A percentile compares a stretch with the other conserved stretches of the same genome.
Evolutionary conservation across 75 land plant genomes (phyloP).

Genomic region (Pinus tabuliformis): DNA sequence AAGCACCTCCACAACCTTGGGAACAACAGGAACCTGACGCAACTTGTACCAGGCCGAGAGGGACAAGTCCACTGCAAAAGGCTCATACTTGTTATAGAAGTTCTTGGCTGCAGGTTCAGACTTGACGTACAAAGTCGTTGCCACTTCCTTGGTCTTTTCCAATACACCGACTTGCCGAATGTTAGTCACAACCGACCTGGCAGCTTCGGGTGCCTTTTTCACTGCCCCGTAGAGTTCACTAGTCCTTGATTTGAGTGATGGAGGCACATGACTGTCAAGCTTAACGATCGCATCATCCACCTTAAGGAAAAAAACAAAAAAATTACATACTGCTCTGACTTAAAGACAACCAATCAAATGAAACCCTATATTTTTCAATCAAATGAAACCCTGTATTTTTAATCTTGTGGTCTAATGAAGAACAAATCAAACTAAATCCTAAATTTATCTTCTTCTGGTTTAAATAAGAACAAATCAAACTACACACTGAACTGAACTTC

Average conservation of each 20-base stretch:
- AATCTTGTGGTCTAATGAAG: too few species aligned
- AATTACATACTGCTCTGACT: too few species aligned
- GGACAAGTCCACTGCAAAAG: conserved; percentile 61
- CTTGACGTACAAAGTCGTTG: conserved; percentile 41
- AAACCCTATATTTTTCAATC: too few species aligned
- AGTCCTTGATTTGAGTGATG: conserved; percentile 56
- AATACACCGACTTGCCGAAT: conserved; percentile 61
- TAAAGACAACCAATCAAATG: too few species aligned
- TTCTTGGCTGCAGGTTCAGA: conserved; percentile 56
- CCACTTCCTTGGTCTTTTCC: conserved; percentile 32
- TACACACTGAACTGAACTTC: too few species aligned
- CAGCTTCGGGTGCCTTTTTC: conserved; percentile 72
- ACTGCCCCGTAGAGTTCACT: conserved; percentile 59
- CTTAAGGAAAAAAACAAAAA: conserved; percentile 20
- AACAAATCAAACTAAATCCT: too few species aligned
- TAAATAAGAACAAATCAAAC: too few species aligned
- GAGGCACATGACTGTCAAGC: conserved; percentile 56
- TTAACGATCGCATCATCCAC: conserved; percentile 64
- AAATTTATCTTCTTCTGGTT: too few species aligned
- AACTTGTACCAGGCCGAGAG: conserved; percentile 62
- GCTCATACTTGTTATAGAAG: neutral
- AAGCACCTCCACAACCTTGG: conserved; percentile 60
- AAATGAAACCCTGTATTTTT: too few species aligned
- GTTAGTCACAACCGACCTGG: conserved; percentile 57
- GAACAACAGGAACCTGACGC: conserved; percentile 64